Base-by-base conservation (phyloP, 441 rosid genomes). In the Iberis amara region DNA sequence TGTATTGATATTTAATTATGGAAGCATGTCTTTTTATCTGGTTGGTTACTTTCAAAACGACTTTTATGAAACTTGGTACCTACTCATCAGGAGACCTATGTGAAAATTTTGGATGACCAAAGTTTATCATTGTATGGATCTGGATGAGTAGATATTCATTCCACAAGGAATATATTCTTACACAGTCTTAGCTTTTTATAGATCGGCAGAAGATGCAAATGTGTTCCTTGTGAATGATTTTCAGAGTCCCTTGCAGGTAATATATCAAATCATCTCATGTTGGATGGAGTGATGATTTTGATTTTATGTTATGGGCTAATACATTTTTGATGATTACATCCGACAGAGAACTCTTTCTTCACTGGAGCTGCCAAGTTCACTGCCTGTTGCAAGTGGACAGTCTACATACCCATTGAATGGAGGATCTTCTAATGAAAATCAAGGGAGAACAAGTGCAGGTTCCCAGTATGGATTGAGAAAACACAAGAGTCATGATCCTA, bases 191-290 rank as follows among this genome's bases (percentile, higher is more conserved):
- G 11, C 26, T 43, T 54, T 64, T 55, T 73, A 41, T 81, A 94
- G 99, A 85, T 86, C 97, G 51, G 74, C 74, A 33, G 96, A 89
- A 39, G 95, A 94, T 79, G 80, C 88, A 55, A 89, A 85, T 61
- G 83, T 89, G 53, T 85, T 86, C 75, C 79, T 89, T 47, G 85
- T 86, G 76, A 94, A 89, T 57, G 97, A 86, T 76, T 81, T 81
- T 62, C 77, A 83, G 69, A 86, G 76, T 64, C 99, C 87, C 55
- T 72, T 94, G 47, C 99, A 85, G 99, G 99, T 94, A 58, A 23
- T 31, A 52, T 40, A 45, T 39, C 4, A 31, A 39, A 39, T 39
- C 4, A 33, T 46, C 14, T 46, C 21, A 54, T 58, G 39, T 23
- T 38, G 49, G 28, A 24, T 49, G 40, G n/a, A 54, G 28, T 47